Evolutionary conservation across 2,329 filamentous ascomycete species (phyloP).

Genomic region (Ophiocordyceps sinensis): DNA sequence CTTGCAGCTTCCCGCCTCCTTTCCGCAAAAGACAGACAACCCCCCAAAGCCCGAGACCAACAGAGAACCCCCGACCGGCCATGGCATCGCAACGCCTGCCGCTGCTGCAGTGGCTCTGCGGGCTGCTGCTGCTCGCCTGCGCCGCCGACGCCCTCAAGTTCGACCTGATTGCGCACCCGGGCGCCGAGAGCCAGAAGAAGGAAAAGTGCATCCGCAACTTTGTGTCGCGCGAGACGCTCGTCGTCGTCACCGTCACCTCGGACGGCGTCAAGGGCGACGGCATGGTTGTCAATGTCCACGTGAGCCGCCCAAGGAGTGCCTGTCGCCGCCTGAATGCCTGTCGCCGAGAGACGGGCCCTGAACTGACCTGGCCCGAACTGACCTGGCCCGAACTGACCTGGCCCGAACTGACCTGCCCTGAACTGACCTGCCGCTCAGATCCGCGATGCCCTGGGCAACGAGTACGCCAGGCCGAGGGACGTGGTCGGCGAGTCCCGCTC

Average conservation of each 20-base stretch:
- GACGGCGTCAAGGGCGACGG: conserved; percentile 82
- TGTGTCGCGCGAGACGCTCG: conserved; percentile 77
- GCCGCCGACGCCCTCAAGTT: conserved; percentile 69
- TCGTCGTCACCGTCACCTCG: conserved; percentile 85
- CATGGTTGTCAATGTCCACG: conserved; percentile 86
- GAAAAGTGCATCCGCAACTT: conserved; percentile 96
- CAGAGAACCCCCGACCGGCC: conserved; percentile 4
- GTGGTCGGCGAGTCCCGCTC: conserved; percentile 83
- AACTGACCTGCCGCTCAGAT: conserved; percentile 45
- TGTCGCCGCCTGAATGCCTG: too few relatives aligned
- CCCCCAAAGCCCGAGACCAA: not conserved
- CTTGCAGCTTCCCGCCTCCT: conserved; percentile 2
- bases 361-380: not conserved
- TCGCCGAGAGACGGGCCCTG: not conserved
- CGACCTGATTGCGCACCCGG: conserved; percentile 60
- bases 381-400: not conserved
- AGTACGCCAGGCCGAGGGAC: conserved; percentile 85
- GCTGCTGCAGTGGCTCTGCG: conserved; percentile 43
- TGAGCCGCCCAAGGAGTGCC: conserved; percentile 29
- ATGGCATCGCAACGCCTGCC: conserved; percentile 34
- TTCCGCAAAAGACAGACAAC: too few relatives aligned
- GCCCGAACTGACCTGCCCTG: too few relatives aligned
- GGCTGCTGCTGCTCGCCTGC: conserved; percentile 39
- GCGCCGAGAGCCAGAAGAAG: conserved; percentile 38
- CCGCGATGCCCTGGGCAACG: conserved; percentile 86